phyloP scores from a whole-genome alignment of 2,329 filamentous ascomycete genomes.

The Microthyrium microscopicum region DNA sequence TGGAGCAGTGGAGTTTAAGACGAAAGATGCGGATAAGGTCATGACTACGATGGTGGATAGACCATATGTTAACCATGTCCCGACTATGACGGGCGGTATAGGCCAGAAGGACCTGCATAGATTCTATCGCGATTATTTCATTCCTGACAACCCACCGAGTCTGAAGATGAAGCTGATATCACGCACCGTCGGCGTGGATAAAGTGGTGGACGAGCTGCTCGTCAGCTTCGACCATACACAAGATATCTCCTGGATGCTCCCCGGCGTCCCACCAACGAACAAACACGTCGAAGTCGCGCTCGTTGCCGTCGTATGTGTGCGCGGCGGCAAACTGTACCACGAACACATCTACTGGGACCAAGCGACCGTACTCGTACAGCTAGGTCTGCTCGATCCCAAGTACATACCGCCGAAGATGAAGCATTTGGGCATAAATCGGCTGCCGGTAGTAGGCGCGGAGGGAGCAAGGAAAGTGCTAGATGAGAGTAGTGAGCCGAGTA shows the following conservation, averaged over 20 bases:
- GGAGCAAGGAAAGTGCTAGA: conserved; percentile 29
- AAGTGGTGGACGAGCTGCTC: conserved; percentile 44
- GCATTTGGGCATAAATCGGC: conserved; percentile 21
- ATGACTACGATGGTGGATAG: conserved; percentile 21
- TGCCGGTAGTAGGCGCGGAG: conserved; percentile 30
- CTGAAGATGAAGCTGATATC: conserved; percentile 37
- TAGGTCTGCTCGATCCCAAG: conserved; percentile 41
- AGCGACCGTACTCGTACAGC: conserved; percentile 41
- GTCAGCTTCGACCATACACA: conserved; percentile 40
- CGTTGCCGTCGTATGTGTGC: conserved; percentile 38
- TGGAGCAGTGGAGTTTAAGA: conserved; percentile 19
- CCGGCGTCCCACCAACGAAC: conserved; percentile 38
- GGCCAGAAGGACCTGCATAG: conserved; percentile 24
- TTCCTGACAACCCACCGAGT: conserved; percentile 32
- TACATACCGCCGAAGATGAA: conserved; percentile 30
- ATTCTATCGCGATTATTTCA: conserved; percentile 43
- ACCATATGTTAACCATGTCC: conserved; percentile 28
- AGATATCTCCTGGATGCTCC: conserved; percentile 42
- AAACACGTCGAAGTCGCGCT: conserved; percentile 40
- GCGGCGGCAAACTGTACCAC: conserved; percentile 35
- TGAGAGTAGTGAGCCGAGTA: conserved; percentile 25
- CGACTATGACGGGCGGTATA: conserved; percentile 28
- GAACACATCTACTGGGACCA: conserved; percentile 49
- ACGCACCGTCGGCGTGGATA: conserved; percentile 39
- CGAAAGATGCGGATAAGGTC: conserved; percentile 20